phyloP scores from a whole-genome alignment of 1,284 basidiomycete genomes.

The Coniferiporia weirii region DNA sequence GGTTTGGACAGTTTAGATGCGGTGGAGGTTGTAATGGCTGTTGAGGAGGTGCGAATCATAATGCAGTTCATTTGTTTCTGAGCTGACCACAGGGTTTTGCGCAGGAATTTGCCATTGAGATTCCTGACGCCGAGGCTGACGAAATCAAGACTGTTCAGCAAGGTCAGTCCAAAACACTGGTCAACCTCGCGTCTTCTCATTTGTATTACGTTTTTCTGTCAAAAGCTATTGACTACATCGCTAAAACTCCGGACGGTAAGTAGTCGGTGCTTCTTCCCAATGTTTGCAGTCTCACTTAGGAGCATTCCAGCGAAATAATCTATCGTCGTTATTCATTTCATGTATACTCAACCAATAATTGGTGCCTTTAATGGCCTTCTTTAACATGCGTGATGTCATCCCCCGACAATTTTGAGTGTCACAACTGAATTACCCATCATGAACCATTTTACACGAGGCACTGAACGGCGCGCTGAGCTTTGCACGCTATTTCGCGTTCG shows the following conservation, averaged over 20 bases:
- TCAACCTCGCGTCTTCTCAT: slow-evolving; percentile 15
- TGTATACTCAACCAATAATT: slow-evolving; percentile 13
- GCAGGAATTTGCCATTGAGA: slow-evolving; percentile 86
- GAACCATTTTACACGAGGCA: not conserved
- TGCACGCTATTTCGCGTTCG: not conserved
- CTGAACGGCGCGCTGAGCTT: not conserved
- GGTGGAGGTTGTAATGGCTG: slow-evolving; percentile 99
- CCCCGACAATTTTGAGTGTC: slow-evolving; percentile 2
- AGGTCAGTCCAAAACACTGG: slow-evolving; percentile 47
- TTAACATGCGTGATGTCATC: slow-evolving; percentile 10
- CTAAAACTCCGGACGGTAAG: slow-evolving; percentile 87
- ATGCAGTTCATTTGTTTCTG: not conserved
- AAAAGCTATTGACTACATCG: slow-evolving; percentile 94
- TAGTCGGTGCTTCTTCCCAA: slow-evolving; percentile 7
- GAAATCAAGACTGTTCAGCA: slow-evolving; percentile 93
- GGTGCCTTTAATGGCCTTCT: slow-evolving; percentile 2
- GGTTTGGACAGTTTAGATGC: slow-evolving; percentile 96
- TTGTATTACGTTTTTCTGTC: slow-evolving; percentile 17
- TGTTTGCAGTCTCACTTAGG: slow-evolving; percentile 24
- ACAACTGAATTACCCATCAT: not conserved
- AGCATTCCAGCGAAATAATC: slow-evolving; percentile 16
- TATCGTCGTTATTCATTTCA: slow-evolving; percentile 1
- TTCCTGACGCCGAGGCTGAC: slow-evolving; percentile 98
- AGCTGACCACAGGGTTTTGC: slow-evolving; percentile 5
- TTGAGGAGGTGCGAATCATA: slow-evolving; percentile 78